Evolutionary conservation across 2,329 filamentous ascomycete genomes (phyloP), one percentile per base, ranked within the genome.

Genomic region (Peltaster fructicola): DNA sequence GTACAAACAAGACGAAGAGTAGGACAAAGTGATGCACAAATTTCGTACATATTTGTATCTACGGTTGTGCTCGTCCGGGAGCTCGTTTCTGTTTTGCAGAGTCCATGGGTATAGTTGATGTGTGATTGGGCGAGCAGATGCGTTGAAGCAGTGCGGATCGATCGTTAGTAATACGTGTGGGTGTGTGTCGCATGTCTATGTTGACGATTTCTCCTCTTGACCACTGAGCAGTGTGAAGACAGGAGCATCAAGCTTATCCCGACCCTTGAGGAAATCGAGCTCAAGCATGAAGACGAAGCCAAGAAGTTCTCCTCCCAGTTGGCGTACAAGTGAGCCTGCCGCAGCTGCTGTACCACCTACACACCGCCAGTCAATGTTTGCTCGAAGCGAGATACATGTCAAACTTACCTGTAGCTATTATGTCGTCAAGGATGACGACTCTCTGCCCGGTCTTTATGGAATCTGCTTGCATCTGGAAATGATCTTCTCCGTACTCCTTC

Each of bases 231-330:
- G 68, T 20, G 85, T 91, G 50, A 77, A 68, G 25, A 84, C 74
- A 7, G 82, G 81, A 28, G 73, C 74, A 40, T 74, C 70, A 40
- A 98, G 75, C 65, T 91, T 88, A 35, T 82, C 75, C 41, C 81
- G 72, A 40, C 88, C 88, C 50, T 91, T 80, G 39, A 98, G 70
- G 56, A 88, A 85, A 42, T 82, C 75, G 36, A 98, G 75, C 55
- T 95, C 85, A 50, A 95, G 77, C 44, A 98, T 79, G 62, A 98
- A 98, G 35, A 93, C 60, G 56, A 79, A 95, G 41, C 81, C 85
- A 30, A 92, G 56, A 22, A 95, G 62, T n/a, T 69, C 63, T 37
- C 84, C 88, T 39, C 82, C 81, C 37, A 90, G 69, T 54, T 90
- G 72, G 51, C 73, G 65, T 41, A 95, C 79, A 31, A 98, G 74